Evolutionary conservation across 1,284 basidiomycete genomes (phyloP).

Genomic region (Rhizopogon parksii): DNA sequence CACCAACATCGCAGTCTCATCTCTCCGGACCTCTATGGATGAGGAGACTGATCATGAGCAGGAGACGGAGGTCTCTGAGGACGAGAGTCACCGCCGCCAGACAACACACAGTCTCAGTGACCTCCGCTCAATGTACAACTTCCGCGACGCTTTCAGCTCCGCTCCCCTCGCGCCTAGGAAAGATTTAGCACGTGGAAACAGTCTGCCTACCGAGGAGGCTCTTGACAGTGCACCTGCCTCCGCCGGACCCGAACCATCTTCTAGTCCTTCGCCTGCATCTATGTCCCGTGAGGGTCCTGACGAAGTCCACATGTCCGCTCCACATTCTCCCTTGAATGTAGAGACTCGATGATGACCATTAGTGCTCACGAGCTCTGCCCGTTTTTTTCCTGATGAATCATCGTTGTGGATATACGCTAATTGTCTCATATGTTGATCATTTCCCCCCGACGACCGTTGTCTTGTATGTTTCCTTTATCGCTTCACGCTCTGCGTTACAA

Average conservation of each 20-base stretch:
- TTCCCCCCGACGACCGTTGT: background rate
- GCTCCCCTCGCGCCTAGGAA: background rate
- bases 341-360: background rate
- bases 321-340: background rate
- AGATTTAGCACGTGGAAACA: background rate
- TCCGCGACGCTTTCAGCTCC: slow-evolving; percentile 11
- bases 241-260: slow-evolving; percentile 1
- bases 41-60: slow-evolving; percentile 26
- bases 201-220: background rate
- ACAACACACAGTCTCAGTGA: slow-evolving; percentile 28
- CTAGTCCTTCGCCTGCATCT: background rate
- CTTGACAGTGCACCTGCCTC: background rate
- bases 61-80: slow-evolving; percentile 28
- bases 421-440: slow-evolving; percentile 1
- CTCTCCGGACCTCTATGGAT: slow-evolving; percentile 31
- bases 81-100: slow-evolving; percentile 21
- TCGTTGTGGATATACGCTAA: slow-evolving; percentile 1
- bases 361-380: background rate
- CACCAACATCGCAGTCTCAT: slow-evolving; percentile 32
- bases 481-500: slow-evolving; percentile 2
- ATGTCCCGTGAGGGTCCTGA: background rate
- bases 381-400: background rate
- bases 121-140: slow-evolving; percentile 30
- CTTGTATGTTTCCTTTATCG: background rate
- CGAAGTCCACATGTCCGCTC: background rate